These are phyloP conservation scores for Apiospora arundinis DNA, from an alignment of 2,329 filamentous ascomycete species.

Conservation along the genomic window DNA sequence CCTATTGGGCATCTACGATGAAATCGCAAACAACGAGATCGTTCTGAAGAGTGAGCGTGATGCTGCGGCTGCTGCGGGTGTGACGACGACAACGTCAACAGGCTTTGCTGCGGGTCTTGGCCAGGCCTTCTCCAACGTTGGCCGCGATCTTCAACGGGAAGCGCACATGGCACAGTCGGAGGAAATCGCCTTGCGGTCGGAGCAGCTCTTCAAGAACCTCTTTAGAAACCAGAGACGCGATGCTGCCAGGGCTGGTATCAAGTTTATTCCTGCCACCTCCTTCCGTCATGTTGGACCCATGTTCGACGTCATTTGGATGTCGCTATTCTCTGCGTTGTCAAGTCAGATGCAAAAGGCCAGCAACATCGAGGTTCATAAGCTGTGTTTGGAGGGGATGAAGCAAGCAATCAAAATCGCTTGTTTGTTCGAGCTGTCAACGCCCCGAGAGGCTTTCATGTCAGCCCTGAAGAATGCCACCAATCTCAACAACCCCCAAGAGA, in stretches of 20 bases:
- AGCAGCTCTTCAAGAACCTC: constrained; percentile 91
- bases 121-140: constrained; percentile 88
- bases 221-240: constrained; percentile 89
- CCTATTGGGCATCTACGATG: constrained; percentile 85
- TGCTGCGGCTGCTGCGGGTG: constrained; percentile 80
- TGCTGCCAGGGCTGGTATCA: constrained; percentile 69
- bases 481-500: constrained; percentile 92
- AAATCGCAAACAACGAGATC: constrained; percentile 91
- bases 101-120: constrained; percentile 84
- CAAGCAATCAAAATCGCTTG: constrained; percentile 93
- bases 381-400: constrained; percentile 95
- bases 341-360: constrained; percentile 93
- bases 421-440: constrained; percentile 90
- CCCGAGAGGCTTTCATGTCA: constrained; percentile 91
- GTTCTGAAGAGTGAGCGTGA: constrained; percentile 92
- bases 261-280: constrained; percentile 92
- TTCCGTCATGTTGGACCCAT: constrained; percentile 96
- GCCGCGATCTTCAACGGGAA: constrained; percentile 88
- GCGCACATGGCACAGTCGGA: constrained; percentile 95
- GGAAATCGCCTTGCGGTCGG: constrained; percentile 77
- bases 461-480: constrained; percentile 94
- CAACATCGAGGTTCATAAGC: constrained; percentile 87
- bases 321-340: constrained; percentile 92
- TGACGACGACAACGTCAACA: constrained; percentile 62
- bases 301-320: constrained; percentile 99